These are phyloP conservation scores for Amaranthus palmeri DNA, from an alignment of 148 eudicot species.

Conservation along the genomic window DNA sequence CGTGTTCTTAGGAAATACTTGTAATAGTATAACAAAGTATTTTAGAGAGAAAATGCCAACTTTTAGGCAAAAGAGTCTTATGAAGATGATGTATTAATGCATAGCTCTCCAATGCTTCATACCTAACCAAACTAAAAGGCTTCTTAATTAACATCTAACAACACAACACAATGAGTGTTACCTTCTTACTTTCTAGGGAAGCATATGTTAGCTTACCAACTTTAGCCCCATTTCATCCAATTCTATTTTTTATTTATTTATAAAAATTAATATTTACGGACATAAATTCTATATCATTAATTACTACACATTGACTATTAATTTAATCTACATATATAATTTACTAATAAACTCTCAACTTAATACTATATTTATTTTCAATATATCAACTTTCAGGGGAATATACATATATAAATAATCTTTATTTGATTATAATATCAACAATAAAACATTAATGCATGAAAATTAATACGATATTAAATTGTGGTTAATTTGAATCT, in stretches of 20 bases:
- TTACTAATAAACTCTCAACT: no score
- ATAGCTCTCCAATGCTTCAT: slow-evolving; percentile 18
- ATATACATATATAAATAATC: no score
- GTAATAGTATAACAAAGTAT: neutral
- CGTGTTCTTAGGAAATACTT: neutral
- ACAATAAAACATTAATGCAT: neutral
- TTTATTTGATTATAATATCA: neutral
- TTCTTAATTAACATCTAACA: slow-evolving; percentile 20
- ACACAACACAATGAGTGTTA: slow-evolving; percentile 22
- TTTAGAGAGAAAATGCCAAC: slow-evolving; percentile 12
- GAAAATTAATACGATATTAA: neutral
- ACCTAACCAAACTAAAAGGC: slow-evolving; percentile 29
- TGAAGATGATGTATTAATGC: slow-evolving; percentile 13
- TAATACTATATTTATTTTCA: no score
- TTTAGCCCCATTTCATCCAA: slow-evolving; percentile 8
- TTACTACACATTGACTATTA: no score
- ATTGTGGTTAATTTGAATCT: neutral
- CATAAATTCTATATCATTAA: no score
- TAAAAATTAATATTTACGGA: no score
- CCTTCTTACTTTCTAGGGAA: slow-evolving; percentile 15
- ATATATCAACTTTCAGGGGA: no score
- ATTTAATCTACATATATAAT: no score
- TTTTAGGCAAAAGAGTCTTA: neutral
- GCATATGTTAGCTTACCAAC: slow-evolving; percentile 40
- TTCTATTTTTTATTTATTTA: neutral